These are phyloP conservation scores for Penicillium canariense DNA, from an alignment of 495 filamentous ascomycete genomes.

Conservation along the genomic window DNA sequence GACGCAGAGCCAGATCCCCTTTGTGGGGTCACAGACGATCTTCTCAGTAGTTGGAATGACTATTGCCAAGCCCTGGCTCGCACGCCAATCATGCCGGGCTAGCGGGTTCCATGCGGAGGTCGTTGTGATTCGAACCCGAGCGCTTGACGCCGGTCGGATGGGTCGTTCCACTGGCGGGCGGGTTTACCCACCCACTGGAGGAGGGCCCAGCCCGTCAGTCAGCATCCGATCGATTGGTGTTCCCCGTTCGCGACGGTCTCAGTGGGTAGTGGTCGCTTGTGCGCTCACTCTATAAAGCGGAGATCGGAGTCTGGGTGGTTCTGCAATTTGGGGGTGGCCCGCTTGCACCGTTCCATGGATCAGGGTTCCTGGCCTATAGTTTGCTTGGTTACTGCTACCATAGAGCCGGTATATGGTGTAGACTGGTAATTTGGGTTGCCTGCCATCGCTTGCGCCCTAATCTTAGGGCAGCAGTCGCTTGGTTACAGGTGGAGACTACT, in stretches of 20 bases:
- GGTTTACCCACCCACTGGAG: slow-evolving; percentile 3
- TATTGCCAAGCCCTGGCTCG: slow-evolving; percentile 7
- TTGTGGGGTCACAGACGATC: slow-evolving; percentile 18
- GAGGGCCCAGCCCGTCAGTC: too few relatives aligned
- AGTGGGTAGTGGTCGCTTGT: not conserved
- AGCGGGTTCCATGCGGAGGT: not conserved
- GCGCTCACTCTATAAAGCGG: slow-evolving; percentile 18
- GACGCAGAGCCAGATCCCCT: slow-evolving; percentile 8
- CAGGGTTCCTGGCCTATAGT: not conserved
- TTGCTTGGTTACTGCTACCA: too few relatives aligned
- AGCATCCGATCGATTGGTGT: too few relatives aligned
- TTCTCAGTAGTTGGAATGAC: not conserved
- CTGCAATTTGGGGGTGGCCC: not conserved
- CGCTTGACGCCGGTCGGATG: not conserved
- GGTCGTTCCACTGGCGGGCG: not conserved
- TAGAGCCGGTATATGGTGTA: too few relatives aligned
- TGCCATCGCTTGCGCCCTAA: too few relatives aligned
- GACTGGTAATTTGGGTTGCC: too few relatives aligned
- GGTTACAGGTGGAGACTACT: too few relatives aligned
- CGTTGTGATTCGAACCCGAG: not conserved
- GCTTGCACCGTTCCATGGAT: slow-evolving; percentile 7
- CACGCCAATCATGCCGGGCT: slow-evolving; percentile 5
- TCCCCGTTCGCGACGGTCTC: too few relatives aligned
- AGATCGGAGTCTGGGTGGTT: slow-evolving; percentile 12
- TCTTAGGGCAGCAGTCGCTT: too few relatives aligned